Conservation (phyloP, 225 moss, liverwort and hornwort species). For the Ulota crispa region DNA sequence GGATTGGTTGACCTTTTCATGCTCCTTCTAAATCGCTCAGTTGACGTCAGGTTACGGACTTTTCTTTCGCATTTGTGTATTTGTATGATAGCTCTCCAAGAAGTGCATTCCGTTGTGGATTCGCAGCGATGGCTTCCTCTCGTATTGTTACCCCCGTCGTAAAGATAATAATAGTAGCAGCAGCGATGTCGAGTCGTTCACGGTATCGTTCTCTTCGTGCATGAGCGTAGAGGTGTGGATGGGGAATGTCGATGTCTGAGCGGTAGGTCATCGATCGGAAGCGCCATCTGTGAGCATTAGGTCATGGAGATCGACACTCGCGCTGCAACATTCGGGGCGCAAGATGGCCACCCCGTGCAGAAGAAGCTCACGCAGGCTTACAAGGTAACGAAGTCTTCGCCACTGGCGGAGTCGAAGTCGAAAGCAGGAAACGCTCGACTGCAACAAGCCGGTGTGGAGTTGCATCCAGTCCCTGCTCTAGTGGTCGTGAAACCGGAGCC, state of each 20-base stretch:
- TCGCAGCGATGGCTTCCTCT: neutral
- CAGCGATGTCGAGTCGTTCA: neutral
- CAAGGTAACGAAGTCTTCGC: neutral
- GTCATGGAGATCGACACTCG: constrained; percentile 26
- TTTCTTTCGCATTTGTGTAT: neutral
- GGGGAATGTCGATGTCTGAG: neutral
- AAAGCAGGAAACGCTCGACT: neutral
- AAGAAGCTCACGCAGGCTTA: constrained; percentile 20
- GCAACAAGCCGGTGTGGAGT: neutral
- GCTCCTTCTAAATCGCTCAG: neutral
- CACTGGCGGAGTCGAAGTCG: neutral
- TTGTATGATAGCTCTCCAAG: neutral
- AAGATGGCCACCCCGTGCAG: constrained; percentile 6
- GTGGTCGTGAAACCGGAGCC: neutral
- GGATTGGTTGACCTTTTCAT: neutral
- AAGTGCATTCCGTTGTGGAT: neutral
- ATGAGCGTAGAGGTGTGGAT: neutral
- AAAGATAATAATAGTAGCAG: neutral
- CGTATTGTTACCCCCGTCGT: neutral
- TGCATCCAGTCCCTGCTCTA: neutral
- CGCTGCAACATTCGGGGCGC: neutral
- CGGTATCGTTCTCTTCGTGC: neutral
- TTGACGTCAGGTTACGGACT: neutral
- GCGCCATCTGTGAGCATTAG: neutral
- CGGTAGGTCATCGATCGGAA: neutral